Base-by-base conservation (phyloP, 2,329 filamentous ascomycete genomes). In the Cylindrodendrum hubeiense region DNA sequence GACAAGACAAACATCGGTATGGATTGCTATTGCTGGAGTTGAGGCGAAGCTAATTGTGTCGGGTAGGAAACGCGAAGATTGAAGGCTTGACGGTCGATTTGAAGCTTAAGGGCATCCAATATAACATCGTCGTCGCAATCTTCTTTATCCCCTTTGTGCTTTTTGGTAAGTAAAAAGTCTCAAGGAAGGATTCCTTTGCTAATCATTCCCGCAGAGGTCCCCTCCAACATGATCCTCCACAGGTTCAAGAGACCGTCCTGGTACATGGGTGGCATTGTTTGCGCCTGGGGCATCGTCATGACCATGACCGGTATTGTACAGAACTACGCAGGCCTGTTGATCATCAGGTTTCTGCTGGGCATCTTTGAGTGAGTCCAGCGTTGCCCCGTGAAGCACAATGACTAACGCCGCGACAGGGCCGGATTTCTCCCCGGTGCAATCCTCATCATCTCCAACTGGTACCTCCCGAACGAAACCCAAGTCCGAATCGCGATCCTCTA, bases 31-130 rank as follows among this genome's bases (percentile, higher is more conserved):
- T 2, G 2, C 4, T 17, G 28, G 4, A 10, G 17, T 13, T n/a
- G 26, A 22, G 26, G 5, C 5, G 24, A 19, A 19, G 4, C 46
- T 50, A 24, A 59, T n/a, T n/a, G 24, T 5, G 15, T n/a, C n/a
- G n/a, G n/a, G 5, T 39, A 57, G 54, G 66, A 57, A 87, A 87
- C 74, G 85, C 86, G 7, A 87, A 86, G 76, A 86, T 88, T 47
- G 77, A 78, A 65, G 75, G 77, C 12, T 65, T 78, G 8, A 71
- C 74, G 26, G 57, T 82, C 33, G 72, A 76, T 33, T 41, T 77
- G 5, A 59, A 84, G 28, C 85, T 92, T 81, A 84, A 84, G 1
- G 79, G 84, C 15, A 82, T 83, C 13, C 83, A 90, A 74, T 93
- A 71, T 61, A 74, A 74, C 26, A 47, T 74, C 21, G 69, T 63